Evolutionary conservation across 345 rosid species (phyloP).

Genomic region (Citrus reticulata): DNA sequence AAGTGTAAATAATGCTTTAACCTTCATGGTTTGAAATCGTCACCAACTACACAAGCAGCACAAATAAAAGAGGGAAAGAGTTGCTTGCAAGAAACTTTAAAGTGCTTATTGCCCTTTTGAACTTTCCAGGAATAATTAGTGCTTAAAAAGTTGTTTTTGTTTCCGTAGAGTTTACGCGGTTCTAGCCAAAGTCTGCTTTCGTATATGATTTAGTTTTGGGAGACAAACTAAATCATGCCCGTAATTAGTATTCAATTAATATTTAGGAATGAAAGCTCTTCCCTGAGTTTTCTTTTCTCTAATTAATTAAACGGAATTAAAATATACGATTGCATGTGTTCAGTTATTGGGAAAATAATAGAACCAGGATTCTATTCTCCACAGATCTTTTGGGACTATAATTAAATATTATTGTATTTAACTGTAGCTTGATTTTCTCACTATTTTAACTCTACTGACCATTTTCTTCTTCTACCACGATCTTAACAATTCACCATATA

Average conservation of each 20-base stretch:
- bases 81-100: constrained; percentile 25
- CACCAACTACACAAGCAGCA: constrained; percentile 25
- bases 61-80: constrained; percentile 8
- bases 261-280: background rate
- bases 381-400: background rate
- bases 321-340: constrained; percentile 1
- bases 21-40: constrained; percentile 12
- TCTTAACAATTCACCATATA: background rate
- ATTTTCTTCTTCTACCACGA: background rate
- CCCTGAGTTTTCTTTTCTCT: background rate
- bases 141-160: constrained; percentile 5
- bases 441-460: background rate
- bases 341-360: background rate
- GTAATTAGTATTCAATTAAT: background rate
- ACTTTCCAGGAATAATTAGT: constrained; percentile 19
- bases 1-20: background rate
- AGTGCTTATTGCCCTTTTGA: background rate
- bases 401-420: background rate
- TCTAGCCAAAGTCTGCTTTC: constrained; percentile 6
- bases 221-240: background rate
- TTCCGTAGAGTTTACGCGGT: constrained; percentile 19
- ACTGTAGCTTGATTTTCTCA: background rate
- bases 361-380: constrained; percentile 2
- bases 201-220: constrained; percentile 2
- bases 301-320: background rate